Percentiles rank a stretch among this genome's conserved stretches.
Conservation (phyloP, 441 rosid genomes). For the Populus hybrid region DNA sequence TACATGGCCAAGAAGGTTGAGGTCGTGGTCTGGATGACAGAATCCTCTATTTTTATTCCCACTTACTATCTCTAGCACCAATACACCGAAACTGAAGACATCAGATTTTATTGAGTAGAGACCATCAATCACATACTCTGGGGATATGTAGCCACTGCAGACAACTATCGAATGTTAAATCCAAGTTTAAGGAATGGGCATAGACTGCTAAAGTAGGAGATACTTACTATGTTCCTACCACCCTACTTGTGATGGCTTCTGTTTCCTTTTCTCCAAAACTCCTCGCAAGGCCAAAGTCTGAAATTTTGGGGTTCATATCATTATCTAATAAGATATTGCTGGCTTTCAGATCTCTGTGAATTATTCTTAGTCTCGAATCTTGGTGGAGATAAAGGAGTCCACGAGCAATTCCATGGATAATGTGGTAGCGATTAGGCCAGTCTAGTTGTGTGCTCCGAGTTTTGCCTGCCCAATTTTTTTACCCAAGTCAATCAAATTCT, state of each 20-base stretch:
- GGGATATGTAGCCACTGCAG: conserved; percentile 38
- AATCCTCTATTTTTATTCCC: conserved; percentile 31
- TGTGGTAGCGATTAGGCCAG: conserved; percentile 27
- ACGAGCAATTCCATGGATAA: conserved; percentile 38
- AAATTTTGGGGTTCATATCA: conserved; percentile 45
- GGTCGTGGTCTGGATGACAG: conserved; percentile 17
- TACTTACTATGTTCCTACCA: conserved; percentile 47
- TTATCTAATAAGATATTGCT: conserved; percentile 38
- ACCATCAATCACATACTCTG: conserved; percentile 36
- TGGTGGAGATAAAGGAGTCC: conserved; percentile 49
- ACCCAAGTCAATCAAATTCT: conserved; percentile 11
- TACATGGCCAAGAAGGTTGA: conserved; percentile 41
- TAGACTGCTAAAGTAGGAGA: neutral
- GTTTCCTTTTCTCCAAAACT: conserved; percentile 33
- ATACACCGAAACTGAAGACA: conserved; percentile 37
- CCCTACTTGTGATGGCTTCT: conserved; percentile 28
- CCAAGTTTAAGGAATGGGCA: neutral
- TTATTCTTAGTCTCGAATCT: conserved; percentile 39
- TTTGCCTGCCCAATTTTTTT: conserved; percentile 15
- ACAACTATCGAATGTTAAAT: neutral
- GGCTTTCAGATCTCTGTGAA: conserved; percentile 40
- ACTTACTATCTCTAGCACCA: conserved; percentile 35
- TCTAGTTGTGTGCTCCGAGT: conserved; percentile 12
- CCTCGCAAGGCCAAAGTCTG: conserved; percentile 50
- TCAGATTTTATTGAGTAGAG: conserved; percentile 36